phyloP scores from a whole-genome alignment of 176 grass and related monocot genomes.

The Alopecurus myosuroides region DNA sequence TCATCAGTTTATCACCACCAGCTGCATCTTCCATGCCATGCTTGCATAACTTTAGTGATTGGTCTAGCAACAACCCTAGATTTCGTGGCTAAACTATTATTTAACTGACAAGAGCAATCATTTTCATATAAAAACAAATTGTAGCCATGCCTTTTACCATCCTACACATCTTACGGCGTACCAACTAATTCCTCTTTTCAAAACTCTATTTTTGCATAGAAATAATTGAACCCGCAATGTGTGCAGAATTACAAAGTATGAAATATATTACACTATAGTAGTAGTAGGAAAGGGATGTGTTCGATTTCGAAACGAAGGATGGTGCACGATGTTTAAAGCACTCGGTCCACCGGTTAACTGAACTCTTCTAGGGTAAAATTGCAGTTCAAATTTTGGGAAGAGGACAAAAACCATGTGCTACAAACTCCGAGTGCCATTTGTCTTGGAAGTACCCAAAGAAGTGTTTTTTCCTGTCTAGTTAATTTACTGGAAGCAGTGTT shows the following conservation, averaged over 20 bases:
- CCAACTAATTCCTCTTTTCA: not conserved
- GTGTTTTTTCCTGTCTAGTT: not conserved
- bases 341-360: not conserved
- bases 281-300: not conserved
- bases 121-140: not conserved
- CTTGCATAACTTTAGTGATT: slow-evolving; percentile 1
- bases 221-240: slow-evolving; percentile 12
- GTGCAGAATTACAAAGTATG: not conserved
- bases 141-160: not conserved
- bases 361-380: not conserved
- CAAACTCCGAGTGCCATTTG: not conserved
- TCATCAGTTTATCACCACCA: slow-evolving; percentile 21
- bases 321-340: not conserved
- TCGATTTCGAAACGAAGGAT: not conserved
- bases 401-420: not conserved
- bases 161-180: not conserved
- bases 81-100: not conserved
- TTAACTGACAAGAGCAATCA: not conserved
- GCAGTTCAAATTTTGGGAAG: not conserved
- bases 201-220: not conserved
- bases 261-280: not conserved
- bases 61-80: slow-evolving; percentile 2
- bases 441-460: too few relatives aligned
- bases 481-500: not conserved
- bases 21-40: slow-evolving; percentile 4